phyloP scores from a whole-genome alignment of 257 asterid genomes.

The Gentiana straminea region DNA sequence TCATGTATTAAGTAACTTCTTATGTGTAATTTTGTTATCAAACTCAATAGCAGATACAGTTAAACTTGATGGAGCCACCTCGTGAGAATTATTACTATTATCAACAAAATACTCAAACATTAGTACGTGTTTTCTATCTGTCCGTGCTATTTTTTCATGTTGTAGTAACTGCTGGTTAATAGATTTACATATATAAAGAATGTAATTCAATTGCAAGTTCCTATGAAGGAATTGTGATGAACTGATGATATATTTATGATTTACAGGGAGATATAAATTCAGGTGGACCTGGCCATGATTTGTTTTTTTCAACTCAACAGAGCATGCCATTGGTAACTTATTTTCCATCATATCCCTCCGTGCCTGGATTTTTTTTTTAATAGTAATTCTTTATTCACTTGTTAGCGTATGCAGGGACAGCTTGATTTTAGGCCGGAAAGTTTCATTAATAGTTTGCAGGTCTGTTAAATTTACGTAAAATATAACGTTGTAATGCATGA shows the following conservation, averaged over 20 bases:
- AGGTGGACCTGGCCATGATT: conserved; percentile 60
- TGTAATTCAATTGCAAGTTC: neutral
- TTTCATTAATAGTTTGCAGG: conserved; percentile 70
- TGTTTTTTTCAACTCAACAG: conserved; percentile 60
- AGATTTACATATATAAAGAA: neutral
- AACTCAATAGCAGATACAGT: conserved; percentile 40
- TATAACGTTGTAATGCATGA: neutral
- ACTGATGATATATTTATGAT: conserved; percentile 4
- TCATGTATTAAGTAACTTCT: neutral
- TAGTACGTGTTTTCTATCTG: conserved; percentile 39
- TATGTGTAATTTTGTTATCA: neutral
- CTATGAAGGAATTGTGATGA: neutral
- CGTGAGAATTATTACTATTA: conserved; percentile 68
- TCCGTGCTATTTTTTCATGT: neutral
- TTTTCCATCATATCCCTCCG: conserved; percentile 4
- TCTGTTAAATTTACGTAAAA: conserved; percentile 12
- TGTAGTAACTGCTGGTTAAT: neutral
- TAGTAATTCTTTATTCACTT: neutral
- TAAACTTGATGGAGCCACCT: conserved; percentile 96
- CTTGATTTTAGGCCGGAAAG: conserved; percentile 73
- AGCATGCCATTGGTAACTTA: conserved; percentile 56
- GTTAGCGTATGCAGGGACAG: conserved; percentile 45
- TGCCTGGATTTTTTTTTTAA: neutral
- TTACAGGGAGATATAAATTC: conserved; percentile 70
- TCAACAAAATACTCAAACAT: conserved; percentile 68